These are phyloP conservation scores for Gnomoniopsis smithogilvyi DNA, from an alignment of 2,329 filamentous ascomycete genomes.

Conservation along the genomic window DNA sequence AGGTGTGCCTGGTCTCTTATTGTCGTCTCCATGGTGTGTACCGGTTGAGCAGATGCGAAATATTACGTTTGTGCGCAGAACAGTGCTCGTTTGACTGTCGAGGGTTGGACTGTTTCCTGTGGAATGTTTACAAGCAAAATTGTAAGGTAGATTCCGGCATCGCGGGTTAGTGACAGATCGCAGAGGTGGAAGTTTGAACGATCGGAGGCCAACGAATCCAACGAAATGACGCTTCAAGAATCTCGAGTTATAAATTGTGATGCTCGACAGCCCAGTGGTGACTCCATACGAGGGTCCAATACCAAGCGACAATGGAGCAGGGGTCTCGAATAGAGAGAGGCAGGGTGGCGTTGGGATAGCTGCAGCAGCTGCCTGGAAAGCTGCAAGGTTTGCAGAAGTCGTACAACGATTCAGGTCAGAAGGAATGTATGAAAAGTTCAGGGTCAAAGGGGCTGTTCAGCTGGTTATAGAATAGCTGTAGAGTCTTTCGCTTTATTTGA, in stretches of 20 bases:
- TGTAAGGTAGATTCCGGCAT: not conserved
- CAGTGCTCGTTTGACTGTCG: not conserved
- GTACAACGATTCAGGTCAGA: not conserved
- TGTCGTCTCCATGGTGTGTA: constrained; percentile 20
- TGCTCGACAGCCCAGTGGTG: too few relatives aligned
- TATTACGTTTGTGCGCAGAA: not conserved
- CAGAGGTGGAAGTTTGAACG: not conserved
- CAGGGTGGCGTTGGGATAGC: not conserved
- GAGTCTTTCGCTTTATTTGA: not conserved
- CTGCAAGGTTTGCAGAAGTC: not conserved
- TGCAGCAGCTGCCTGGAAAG: not conserved
- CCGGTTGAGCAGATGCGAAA: not conserved
- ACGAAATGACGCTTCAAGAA: too few relatives aligned
- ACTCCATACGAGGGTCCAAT: too few relatives aligned
- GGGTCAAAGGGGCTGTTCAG: too few relatives aligned
- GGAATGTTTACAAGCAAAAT: not conserved
- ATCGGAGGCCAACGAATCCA: not conserved
- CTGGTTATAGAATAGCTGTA: not conserved
- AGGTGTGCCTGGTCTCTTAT: constrained; percentile 9
- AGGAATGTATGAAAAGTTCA: not conserved
- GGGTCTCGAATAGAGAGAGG: not conserved
- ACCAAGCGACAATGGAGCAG: not conserved
- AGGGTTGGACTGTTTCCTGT: not conserved
- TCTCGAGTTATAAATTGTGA: too few relatives aligned
- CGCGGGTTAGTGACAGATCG: not conserved